Evolutionary conservation across 768 basidiomycete genomes (phyloP), one percentile per base, ranked within the genome.

Genomic region (Lyophyllum shimeji): DNA sequence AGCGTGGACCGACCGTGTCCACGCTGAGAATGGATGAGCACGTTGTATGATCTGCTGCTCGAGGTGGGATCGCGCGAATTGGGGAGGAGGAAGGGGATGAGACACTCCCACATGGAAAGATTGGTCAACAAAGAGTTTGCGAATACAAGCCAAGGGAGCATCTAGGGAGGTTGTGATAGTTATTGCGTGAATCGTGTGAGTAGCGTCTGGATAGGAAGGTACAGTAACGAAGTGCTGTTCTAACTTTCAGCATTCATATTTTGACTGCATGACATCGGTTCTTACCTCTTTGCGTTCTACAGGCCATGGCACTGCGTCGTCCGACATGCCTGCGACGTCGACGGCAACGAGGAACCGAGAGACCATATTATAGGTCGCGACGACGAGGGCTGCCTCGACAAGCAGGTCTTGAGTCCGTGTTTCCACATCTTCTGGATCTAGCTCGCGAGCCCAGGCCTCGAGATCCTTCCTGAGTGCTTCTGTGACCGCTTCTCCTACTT

Each of bases 311-410:
- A 81, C 77, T 12, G 66, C 62, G 18, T 68, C 64, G 43, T 81
- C 76, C 0, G 77, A 74, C 59, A 76, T 67, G 8, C 85, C 84
- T 50, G 76, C 82, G 1, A 88, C 82, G 59, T 88, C 85, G 12
- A 82, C 74, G 0, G 84, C 76, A 12, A 85, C 71, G 27, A 88
- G 71, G 60, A 87, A 81, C n/a, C 86, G 75, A 18, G 84, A 86
- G 7, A 88, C 85, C 82, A 87, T 83, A 69, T 87, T 87, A 68
- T 88, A 88, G 0, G 74, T 69, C 4, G 81, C 81, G 0, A 80
- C 78, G 1, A 81, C 72, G 50, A 81, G 74, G 0, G 77, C 74
- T 18, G 78, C 80, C 63, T 88, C 86, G 34, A 83, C 79, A 37
- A 85, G 73, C 7, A 82, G 59, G 64, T 78, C 78, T 44, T 82